A percentile compares a stretch with the other conserved stretches of the same genome.
These are phyloP conservation scores for Warburgia ugandensis DNA, from an alignment of 164 flowering plant genomes.

Conservation along the genomic window DNA sequence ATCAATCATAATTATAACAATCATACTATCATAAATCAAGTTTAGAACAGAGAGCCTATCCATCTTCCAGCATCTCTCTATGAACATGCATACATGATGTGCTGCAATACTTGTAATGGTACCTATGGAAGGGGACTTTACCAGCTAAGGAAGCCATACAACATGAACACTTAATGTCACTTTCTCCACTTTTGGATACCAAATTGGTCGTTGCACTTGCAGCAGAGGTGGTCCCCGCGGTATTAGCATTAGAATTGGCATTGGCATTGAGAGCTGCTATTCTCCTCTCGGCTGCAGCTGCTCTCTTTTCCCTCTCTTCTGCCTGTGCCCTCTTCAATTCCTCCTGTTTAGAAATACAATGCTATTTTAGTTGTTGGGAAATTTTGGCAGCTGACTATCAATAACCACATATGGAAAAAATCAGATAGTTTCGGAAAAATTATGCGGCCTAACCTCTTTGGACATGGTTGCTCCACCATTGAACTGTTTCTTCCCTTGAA, in stretches of 20 bases:
- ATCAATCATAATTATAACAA: too few relatives aligned
- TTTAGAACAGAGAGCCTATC: too few relatives aligned
- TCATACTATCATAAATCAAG: too few relatives aligned
- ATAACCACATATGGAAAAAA: too few relatives aligned
- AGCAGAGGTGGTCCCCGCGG: constrained; percentile 9
- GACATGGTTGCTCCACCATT: constrained; percentile 25
- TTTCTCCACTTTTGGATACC: constrained; percentile 14
- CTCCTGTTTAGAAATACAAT: constrained; percentile 33
- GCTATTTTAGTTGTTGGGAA: background rate
- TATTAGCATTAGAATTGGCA: constrained; percentile 1
- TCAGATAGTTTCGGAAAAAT: too few relatives aligned
- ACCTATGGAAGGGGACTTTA: constrained; percentile 83
- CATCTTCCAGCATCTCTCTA: constrained; percentile 62
- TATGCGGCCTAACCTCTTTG: constrained; percentile 68
- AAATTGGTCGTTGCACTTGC: constrained; percentile 10
- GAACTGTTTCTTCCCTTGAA: constrained; percentile 22
- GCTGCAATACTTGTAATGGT: constrained; percentile 90
- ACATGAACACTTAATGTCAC: constrained; percentile 54
- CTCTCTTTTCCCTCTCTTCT: constrained; percentile 86
- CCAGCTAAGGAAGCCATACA: constrained; percentile 69
- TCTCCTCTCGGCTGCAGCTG: constrained; percentile 93
- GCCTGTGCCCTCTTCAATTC: constrained; percentile 46
- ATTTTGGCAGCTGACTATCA: too few relatives aligned
- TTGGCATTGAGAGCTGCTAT: constrained; percentile 45
- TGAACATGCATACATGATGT: constrained; percentile 90